Evolutionary conservation across 2,329 filamentous ascomycete genomes (phyloP).

Genomic region (Penicillium freii): DNA sequence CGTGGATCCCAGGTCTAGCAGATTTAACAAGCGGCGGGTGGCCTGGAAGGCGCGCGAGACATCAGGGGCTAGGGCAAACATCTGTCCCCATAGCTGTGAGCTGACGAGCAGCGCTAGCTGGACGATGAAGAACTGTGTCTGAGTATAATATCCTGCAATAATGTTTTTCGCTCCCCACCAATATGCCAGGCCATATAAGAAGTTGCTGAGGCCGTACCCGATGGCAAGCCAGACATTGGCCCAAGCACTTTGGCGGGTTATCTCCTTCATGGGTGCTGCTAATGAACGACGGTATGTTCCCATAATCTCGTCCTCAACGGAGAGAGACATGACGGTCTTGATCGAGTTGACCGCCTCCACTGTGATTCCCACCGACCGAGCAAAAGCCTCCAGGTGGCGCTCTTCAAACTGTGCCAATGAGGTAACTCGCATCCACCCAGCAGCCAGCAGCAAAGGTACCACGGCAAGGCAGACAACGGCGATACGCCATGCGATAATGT

Average conservation of each 20-base stretch:
- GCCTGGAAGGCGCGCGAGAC: conserved; percentile 64
- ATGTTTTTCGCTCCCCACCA: conserved; percentile 76
- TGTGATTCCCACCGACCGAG: conserved; percentile 50
- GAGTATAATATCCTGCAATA: conserved; percentile 61
- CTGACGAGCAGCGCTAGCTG: conserved; percentile 68
- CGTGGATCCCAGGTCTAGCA: conserved; percentile 34
- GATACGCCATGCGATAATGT: conserved; percentile 73
- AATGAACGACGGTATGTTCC: conserved; percentile 46
- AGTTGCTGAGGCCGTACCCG: conserved; percentile 51
- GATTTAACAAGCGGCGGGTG: conserved; percentile 53
- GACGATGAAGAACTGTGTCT: conserved; percentile 71
- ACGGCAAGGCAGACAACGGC: conserved; percentile 68
- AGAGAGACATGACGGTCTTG: conserved; percentile 51
- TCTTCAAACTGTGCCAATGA: conserved; percentile 59
- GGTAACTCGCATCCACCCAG: conserved; percentile 65
- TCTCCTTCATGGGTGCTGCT: conserved; percentile 47
- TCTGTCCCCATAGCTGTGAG: conserved; percentile 68
- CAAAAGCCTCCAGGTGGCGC: conserved; percentile 50
- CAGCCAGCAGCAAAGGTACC: conserved; percentile 65
- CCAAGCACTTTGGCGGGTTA: conserved; percentile 46
- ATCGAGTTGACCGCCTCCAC: conserved; percentile 53
- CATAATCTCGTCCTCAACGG: conserved; percentile 51
- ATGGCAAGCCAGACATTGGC: conserved; percentile 46
- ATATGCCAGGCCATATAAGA: conserved; percentile 71
- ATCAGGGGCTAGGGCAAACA: conserved; percentile 71